Evolutionary conservation across 257 asterid species (phyloP).

Genomic region (Solanum pimpinellifolium): DNA sequence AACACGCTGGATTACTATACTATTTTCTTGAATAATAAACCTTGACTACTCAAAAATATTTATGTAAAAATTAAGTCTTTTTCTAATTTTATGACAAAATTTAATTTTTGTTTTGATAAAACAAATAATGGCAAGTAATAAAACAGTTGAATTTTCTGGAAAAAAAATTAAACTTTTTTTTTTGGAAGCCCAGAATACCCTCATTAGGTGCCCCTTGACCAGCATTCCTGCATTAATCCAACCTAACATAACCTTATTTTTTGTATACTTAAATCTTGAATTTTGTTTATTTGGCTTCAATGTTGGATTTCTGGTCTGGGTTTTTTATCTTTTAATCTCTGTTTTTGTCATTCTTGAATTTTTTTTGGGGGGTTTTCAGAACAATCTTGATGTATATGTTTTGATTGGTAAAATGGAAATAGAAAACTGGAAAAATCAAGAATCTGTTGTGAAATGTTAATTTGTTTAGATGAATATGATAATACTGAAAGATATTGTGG

Average conservation of each 20-base stretch:
- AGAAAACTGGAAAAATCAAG: background rate
- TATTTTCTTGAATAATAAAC: background rate
- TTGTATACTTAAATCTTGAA: background rate
- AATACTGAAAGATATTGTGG: background rate
- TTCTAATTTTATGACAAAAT: background rate
- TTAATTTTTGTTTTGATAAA: background rate
- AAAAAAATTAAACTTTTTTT: background rate
- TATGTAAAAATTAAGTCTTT: background rate
- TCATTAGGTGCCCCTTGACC: slow-evolving; percentile 10
- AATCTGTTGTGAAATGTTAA: background rate
- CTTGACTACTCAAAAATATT: background rate
- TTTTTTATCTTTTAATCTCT: background rate
- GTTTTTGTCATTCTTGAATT: background rate
- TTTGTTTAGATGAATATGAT: background rate
- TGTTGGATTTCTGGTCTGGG: slow-evolving; percentile 22
- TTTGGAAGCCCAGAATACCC: slow-evolving; percentile 8
- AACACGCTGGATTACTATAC: background rate
- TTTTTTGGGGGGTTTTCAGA: background rate
- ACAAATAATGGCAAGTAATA: background rate
- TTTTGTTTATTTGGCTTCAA: background rate
- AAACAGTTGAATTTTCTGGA: background rate
- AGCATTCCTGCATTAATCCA: slow-evolving; percentile 14
- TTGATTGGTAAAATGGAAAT: background rate
- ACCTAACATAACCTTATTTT: slow-evolving; percentile 2
- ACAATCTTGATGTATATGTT: background rate